Base-by-base conservation (phyloP, 192 early-diverging fungal species). In the Martensiomyces pterosporus region DNA sequence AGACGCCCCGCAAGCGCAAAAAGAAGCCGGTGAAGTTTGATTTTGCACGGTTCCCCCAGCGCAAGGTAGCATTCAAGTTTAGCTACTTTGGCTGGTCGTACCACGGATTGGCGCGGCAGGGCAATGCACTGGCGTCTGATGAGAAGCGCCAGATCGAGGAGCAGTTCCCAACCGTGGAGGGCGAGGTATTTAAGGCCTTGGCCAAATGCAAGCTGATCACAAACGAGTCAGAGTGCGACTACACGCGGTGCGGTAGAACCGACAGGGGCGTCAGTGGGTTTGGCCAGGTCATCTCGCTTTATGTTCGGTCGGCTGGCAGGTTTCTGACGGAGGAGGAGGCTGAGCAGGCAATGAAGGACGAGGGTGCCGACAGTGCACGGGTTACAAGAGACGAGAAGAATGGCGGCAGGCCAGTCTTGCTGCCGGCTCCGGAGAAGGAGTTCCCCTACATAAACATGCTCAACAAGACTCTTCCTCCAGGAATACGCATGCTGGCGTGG, bases 401-500 rank as follows among this genome's bases (percentile, higher is more conserved):
- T 22, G 60, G 39, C 15, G 43, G 46, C 4, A 18, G 42, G 17
- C 43, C 62, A 2, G 61, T 64, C 32, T 36, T 55, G 29, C 12
- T 69, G 37, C 60, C 65, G 6, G 14, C 33, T 9, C 14, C 18
- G 3, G 64, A 53, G 38, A 16, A 37, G 19, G 90, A 94, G 55
- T 64, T 97, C 38, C 82, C 86, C 1, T 98, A 93, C 37, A 49
- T 89, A 15, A 80, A 82, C 33, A 89, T 87, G 34, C 55, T 98
- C 22, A 98, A 98, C 58, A 71, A 85, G 24, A 53, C 83, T 4
- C 58, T 98, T n/a, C 95, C 95, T 0, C 55, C 75, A 0, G 91
- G 93, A 41, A 97, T 98, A 46, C 82, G 93, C 9, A 72, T 98
- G n/a, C 43, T 92, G 6, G 89, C 90, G 2, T 98, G 95, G 95